Base-by-base conservation (phyloP, 345 rosid species). In the Dovyalis caffra region DNA sequence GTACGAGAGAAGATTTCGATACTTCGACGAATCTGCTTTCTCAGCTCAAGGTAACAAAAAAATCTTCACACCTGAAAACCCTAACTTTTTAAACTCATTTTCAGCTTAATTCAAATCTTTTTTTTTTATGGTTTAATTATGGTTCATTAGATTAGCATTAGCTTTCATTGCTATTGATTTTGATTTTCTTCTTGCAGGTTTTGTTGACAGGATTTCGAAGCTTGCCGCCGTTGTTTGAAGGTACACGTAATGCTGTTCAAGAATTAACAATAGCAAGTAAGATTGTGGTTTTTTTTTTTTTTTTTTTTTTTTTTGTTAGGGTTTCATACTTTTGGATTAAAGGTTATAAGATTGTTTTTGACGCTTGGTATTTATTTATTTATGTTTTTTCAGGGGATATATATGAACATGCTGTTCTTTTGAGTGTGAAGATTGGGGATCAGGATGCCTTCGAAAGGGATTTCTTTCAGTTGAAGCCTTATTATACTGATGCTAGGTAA, bases 371-470 rank as follows among this genome's bases (percentile, higher is more conserved):
- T 76, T 21, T 71, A 40, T 35, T 18, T 26, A 40, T 32, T 66
- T 8, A 31, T 3, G 43, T 0, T n/a, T 40, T 73, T 40, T 21
- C 82, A 95, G 98, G 99, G 89, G 98, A 95, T 73, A 87, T 91
- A 43, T 90, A 87, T 68, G 98, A 93, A 89, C 96, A 88, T 66
- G 99, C 98, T 53, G 97, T 93, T 71, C 92, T 95, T 67, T 83
- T 95, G 4, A 90, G 98, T 57, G 97, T 95, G 23, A 89, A 89
- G 86, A 80, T 84, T 68, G 99, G 91, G 86, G 97, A 95, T 80
- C 97, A 95, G 84, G 97, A 90, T 78, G 97, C 92, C 35, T 95
- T 95, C 86, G 98, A 95, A 88, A 88, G 98, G 73, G 94, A 95
- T 82, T 95, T 91, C 83, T 93, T 85, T 83, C 99, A 95, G 89